A percentile compares a stretch with the other conserved stretches of the same genome.
Evolutionary conservation across 2,329 filamentous ascomycete genomes (phyloP).

Genomic region (Zasmidium angulare): DNA sequence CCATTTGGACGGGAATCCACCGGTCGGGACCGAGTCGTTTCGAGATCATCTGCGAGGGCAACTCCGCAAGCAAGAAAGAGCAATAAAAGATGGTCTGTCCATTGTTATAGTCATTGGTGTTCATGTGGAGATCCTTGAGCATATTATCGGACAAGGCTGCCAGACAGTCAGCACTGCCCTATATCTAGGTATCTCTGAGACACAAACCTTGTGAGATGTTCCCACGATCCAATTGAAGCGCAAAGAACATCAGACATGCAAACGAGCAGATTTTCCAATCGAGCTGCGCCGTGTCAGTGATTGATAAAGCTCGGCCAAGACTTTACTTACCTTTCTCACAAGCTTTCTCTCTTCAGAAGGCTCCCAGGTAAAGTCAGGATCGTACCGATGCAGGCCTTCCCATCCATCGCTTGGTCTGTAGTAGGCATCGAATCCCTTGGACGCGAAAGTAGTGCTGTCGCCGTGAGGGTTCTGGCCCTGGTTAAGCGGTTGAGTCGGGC

Average conservation of each 20-base stretch:
- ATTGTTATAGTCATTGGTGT: constrained; percentile 52
- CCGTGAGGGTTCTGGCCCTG: constrained; percentile 12
- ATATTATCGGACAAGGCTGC: constrained; percentile 30
- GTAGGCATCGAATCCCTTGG: constrained; percentile 16
- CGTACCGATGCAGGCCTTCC: constrained; percentile 60
- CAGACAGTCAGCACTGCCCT: constrained; percentile 8
- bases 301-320: neutral
- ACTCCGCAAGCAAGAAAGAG: constrained; percentile 66
- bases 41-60: constrained; percentile 42
- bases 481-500: constrained; percentile 1
- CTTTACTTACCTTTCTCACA: constrained; percentile 43
- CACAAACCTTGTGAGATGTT: constrained; percentile 57
- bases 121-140: constrained; percentile 53
- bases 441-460: constrained; percentile 20
- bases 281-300: constrained; percentile 36
- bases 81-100: constrained; percentile 66
- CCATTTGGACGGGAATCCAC: constrained; percentile 42
- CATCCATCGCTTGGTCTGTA: constrained; percentile 41
- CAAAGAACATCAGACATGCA: constrained; percentile 57
- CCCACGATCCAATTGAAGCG: constrained; percentile 58
- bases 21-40: constrained; percentile 47
- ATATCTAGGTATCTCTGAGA: no score
- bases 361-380: constrained; percentile 58
- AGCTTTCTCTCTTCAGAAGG: constrained; percentile 56
- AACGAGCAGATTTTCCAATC: constrained; percentile 53